Conservation (phyloP, 1,139 yeast species). For the Nadsonia commutata region DNA sequence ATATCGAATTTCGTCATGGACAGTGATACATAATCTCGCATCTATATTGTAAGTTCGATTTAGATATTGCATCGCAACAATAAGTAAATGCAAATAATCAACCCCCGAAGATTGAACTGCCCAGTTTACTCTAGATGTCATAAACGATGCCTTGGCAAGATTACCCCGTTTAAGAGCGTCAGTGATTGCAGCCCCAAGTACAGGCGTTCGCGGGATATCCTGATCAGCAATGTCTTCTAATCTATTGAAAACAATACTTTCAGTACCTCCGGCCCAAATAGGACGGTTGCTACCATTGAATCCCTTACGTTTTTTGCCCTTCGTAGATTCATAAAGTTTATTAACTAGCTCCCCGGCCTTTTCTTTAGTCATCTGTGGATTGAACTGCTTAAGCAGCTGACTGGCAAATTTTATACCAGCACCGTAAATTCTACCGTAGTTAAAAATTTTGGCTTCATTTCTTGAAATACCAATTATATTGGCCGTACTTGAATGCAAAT, state of each 20-base stretch:
- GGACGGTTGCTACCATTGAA: neutral
- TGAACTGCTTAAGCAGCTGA: constrained; percentile 65
- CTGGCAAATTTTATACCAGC: constrained; percentile 91
- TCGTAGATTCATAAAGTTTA: constrained; percentile 62
- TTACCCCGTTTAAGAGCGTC: constrained; percentile 59
- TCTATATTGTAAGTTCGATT: constrained; percentile 48
- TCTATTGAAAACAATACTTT: constrained; percentile 78
- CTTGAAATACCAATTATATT: constrained; percentile 76
- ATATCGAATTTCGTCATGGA: constrained; percentile 89
- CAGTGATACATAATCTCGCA: constrained; percentile 74
- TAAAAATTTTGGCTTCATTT: constrained; percentile 86
- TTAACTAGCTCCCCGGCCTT: constrained; percentile 60
- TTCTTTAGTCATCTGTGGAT: constrained; percentile 49
- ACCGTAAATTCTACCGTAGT: constrained; percentile 94
- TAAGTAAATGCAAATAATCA: constrained; percentile 75
- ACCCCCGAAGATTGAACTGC: constrained; percentile 97
- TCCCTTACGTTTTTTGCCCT: constrained; percentile 40
- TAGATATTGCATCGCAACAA: constrained; percentile 80
- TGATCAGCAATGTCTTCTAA: constrained; percentile 78
- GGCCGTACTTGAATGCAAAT: constrained; percentile 90
- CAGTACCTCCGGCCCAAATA: constrained; percentile 60
- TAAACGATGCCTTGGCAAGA: constrained; percentile 43
- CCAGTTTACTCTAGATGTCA: constrained; percentile 94
- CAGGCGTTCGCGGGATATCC: constrained; percentile 79
- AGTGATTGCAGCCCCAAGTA: constrained; percentile 85